phyloP scores from a whole-genome alignment of 352 stramenopile species.

The Phytophthora cryptogea region DNA sequence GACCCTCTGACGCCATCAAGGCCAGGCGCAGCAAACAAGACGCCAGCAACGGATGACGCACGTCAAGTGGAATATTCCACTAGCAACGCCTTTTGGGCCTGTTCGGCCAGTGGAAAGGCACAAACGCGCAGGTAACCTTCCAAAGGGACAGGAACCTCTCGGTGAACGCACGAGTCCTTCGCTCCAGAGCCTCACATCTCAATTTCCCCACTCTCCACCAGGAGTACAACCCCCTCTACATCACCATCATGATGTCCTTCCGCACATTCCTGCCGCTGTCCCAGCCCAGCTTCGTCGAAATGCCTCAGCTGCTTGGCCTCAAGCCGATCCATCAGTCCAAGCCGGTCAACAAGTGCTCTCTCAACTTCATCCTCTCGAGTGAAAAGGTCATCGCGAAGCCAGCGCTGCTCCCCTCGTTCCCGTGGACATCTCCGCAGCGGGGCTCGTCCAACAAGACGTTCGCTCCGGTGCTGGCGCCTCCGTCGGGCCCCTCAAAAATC shows the following conservation, averaged over 20 bases:
- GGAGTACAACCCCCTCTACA: conserved; percentile 35
- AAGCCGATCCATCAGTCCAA: conserved; percentile 27
- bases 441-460: conserved; percentile 43
- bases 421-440: conserved; percentile 39
- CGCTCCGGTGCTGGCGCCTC: conserved; percentile 34
- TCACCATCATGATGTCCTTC: conserved; percentile 41
- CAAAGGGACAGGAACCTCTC: conserved; percentile 31
- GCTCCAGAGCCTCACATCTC: conserved; percentile 28
- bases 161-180: conserved; percentile 29
- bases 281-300: conserved; percentile 42
- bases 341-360: conserved; percentile 53
- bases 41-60: conserved; percentile 37
- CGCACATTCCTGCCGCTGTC: conserved; percentile 45
- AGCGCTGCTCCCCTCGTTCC: conserved; percentile 26
- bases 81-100: conserved; percentile 28
- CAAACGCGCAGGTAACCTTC: conserved; percentile 19
- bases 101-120: conserved; percentile 26
- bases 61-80: conserved; percentile 50
- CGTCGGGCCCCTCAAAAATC: conserved; percentile 35
- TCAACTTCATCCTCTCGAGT: conserved; percentile 54
- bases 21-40: conserved; percentile 38
- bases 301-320: conserved; percentile 41
- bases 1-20: conserved; percentile 34
- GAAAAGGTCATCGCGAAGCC: conserved; percentile 27
- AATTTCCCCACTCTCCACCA: conserved; percentile 39